Evolutionary conservation across 768 basidiomycete species (phyloP).

Genomic region (Rhodocollybia butyracea): DNA sequence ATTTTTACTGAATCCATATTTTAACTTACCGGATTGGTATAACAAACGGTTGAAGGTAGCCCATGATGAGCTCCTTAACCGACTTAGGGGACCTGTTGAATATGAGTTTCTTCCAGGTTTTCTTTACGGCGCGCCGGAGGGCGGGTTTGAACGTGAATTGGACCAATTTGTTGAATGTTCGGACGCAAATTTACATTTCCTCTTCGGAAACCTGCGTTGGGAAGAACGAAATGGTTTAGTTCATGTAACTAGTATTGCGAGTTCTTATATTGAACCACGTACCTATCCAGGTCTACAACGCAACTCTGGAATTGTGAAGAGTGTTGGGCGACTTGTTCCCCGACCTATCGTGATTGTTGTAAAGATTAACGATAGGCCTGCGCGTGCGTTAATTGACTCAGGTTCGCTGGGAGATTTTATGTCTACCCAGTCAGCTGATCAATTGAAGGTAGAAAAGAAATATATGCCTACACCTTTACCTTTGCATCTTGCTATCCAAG

Average conservation of each 20-base stretch:
- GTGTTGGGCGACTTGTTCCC: slow-evolving; percentile 16
- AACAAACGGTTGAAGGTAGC: not conserved
- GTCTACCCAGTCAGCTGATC: slow-evolving; percentile 29
- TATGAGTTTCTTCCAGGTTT: not conserved
- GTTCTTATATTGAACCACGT: not conserved
- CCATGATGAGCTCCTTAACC: not conserved
- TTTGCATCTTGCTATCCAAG: slow-evolving; percentile 35
- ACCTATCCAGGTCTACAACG: slow-evolving; percentile 6
- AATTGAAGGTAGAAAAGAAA: slow-evolving; percentile 23
- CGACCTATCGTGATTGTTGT: slow-evolving; percentile 27
- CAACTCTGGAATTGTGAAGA: slow-evolving; percentile 10
- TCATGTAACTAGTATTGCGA: not conserved
- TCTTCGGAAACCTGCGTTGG: not conserved
- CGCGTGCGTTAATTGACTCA: slow-evolving; percentile 30
- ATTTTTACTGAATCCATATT: not conserved
- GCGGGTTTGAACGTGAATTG: not conserved
- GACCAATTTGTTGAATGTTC: not conserved
- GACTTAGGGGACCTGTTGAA: not conserved
- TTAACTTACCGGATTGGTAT: slow-evolving; percentile 2
- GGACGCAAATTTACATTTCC: not conserved
- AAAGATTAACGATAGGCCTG: slow-evolving; percentile 27
- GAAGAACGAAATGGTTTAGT: not conserved
- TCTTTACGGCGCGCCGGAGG: not conserved
- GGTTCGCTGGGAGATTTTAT: slow-evolving; percentile 38
- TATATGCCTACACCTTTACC: slow-evolving; percentile 28